These are phyloP conservation scores for Cladosporium cucumerinum DNA, from an alignment of 2,329 filamentous ascomycete species.

Conservation along the genomic window DNA sequence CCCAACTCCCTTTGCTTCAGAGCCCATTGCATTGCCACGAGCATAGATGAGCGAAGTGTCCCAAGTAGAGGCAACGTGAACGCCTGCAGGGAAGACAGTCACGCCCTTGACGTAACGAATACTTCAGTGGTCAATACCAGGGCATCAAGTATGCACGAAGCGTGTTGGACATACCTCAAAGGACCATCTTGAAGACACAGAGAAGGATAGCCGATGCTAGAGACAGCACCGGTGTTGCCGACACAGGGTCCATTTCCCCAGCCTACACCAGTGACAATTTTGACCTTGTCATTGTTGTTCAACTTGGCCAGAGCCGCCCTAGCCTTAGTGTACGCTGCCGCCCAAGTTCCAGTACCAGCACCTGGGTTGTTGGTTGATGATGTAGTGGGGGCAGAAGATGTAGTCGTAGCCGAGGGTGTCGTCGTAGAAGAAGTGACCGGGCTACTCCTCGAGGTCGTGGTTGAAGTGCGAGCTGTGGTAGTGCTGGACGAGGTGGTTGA, in stretches of 20 bases:
- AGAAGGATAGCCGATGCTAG: conserved; percentile 69
- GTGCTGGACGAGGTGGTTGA: conserved; percentile 9
- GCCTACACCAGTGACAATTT: conserved; percentile 36
- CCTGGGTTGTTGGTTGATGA: background rate
- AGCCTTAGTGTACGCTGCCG: conserved; percentile 38
- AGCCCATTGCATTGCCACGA: conserved; percentile 71
- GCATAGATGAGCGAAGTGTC: conserved; percentile 79
- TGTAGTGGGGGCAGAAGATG: background rate
- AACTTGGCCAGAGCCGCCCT: conserved; percentile 36
- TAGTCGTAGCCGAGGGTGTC: background rate
- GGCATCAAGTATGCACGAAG: background rate
- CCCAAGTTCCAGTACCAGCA: conserved; percentile 27
- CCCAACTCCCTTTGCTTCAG: conserved; percentile 71
- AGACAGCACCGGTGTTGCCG: conserved; percentile 48
- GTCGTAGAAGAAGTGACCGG: background rate
- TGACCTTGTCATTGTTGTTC: conserved; percentile 35
- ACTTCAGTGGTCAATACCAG: conserved; percentile 34
- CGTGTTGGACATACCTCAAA: conserved; percentile 50
- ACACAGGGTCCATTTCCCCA: conserved; percentile 46
- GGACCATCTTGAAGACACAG: conserved; percentile 85
- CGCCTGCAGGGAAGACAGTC: conserved; percentile 80
- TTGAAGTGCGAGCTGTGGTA: background rate
- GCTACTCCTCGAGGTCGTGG: background rate
- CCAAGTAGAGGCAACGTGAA: conserved; percentile 88
- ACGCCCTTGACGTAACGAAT: conserved; percentile 78